Percentiles rank a stretch among this genome's conserved stretches.
Conservation (phyloP, 2,329 filamentous ascomycete genomes). For the Tolypocladium nubicola region DNA sequence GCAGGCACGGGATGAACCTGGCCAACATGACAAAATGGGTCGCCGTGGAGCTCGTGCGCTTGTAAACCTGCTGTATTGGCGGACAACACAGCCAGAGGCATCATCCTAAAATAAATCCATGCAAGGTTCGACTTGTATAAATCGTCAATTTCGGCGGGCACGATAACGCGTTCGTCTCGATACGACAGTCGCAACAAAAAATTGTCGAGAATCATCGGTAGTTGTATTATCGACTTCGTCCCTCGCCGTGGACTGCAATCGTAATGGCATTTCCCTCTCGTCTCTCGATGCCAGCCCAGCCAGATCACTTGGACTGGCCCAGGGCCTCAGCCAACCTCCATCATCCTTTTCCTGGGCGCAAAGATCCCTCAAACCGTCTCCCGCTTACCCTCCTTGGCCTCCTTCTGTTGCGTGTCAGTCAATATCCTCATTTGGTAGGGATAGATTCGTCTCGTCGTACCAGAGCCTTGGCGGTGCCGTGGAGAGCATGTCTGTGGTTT, state of each 20-base stretch:
- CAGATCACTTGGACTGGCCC: background rate
- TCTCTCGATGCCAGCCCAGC: background rate
- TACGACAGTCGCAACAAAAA: background rate
- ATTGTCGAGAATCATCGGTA: background rate
- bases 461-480: slow-evolving; percentile 96
- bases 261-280: background rate
- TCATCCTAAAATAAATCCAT: background rate
- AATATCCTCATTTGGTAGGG: slow-evolving; percentile 11
- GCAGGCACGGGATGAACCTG: background rate
- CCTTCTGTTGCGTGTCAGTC: slow-evolving; percentile 60
- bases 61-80: background rate
- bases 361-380: slow-evolving; percentile 57
- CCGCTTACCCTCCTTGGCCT: slow-evolving; percentile 92
- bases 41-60: no score
- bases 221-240: background rate
- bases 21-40: background rate
- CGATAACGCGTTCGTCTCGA: background rate
- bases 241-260: background rate
- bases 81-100: background rate
- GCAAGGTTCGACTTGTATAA: background rate
- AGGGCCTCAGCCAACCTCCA: background rate
- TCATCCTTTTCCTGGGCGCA: background rate
- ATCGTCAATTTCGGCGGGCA: background rate
- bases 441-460: slow-evolving; percentile 41
- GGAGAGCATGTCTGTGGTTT: slow-evolving; percentile 99